phyloP scores from a whole-genome alignment of 2,329 filamentous ascomycete species.

The Cadophora sp. region DNA sequence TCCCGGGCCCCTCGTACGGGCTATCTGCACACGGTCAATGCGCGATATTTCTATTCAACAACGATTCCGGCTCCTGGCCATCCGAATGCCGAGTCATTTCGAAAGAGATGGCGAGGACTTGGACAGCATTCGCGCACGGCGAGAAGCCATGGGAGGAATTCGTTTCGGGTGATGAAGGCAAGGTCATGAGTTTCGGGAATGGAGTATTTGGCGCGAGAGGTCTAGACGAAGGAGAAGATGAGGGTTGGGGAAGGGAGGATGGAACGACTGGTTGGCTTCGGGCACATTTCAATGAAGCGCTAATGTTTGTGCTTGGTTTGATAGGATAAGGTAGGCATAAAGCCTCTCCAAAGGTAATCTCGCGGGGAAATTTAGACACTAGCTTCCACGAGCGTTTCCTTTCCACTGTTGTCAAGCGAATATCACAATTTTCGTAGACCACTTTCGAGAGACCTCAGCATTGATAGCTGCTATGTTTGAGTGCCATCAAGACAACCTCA shows the following conservation, averaged over 20 bases:
- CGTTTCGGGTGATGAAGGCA: neutral
- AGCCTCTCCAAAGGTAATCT: neutral
- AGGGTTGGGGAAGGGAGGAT: conserved; percentile 8
- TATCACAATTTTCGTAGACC: neutral
- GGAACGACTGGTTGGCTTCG: neutral
- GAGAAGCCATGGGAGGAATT: conserved; percentile 30
- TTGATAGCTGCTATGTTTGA: no score
- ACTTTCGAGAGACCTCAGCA: neutral
- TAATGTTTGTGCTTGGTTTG: conserved; percentile 4
- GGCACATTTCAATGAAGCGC: neutral
- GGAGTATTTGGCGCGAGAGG: neutral
- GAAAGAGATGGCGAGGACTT: conserved; percentile 18
- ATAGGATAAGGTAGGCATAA: neutral
- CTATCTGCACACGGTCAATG: conserved; percentile 20
- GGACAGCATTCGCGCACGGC: conserved; percentile 19
- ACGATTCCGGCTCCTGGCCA: conserved; percentile 14
- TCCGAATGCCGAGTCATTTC: conserved; percentile 6
- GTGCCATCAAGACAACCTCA: no score
- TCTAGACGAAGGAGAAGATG: neutral
- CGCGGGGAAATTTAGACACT: neutral
- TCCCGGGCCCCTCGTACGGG: conserved; percentile 1
- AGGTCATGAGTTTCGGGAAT: conserved; percentile 2
- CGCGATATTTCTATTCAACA: conserved; percentile 18
- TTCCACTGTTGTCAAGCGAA: neutral
- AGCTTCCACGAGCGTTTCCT: neutral